Evolutionary conservation across 1,284 basidiomycete species (phyloP).

Genomic region (Microbotryomycetes sp.): DNA sequence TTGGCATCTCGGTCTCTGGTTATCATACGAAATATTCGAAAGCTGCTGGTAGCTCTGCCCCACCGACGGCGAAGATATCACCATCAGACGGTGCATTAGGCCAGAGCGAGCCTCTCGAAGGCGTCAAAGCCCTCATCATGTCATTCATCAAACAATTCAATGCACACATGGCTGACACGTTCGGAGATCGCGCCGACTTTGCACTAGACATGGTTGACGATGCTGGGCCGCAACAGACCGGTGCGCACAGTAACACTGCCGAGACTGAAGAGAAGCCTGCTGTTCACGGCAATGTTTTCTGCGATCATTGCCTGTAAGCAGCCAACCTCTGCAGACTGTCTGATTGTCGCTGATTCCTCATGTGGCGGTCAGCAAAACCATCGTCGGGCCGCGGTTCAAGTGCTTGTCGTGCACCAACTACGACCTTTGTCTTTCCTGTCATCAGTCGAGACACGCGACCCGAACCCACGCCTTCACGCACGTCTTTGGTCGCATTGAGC

Average conservation of each 20-base stretch:
- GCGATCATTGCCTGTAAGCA: slow-evolving; percentile 16
- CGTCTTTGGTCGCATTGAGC: slow-evolving; percentile 14
- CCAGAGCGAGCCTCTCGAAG: slow-evolving; percentile 32
- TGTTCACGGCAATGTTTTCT: slow-evolving; percentile 18
- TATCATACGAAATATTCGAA: background rate
- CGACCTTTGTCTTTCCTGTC: slow-evolving; percentile 51
- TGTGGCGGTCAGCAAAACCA: slow-evolving; percentile 32
- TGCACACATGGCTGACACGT: slow-evolving; percentile 47
- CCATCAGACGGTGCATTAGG: no score
- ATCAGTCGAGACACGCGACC: background rate
- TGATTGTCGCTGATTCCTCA: background rate
- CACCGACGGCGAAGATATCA: no score
- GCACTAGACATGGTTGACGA: background rate
- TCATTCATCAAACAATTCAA: slow-evolving; percentile 58
- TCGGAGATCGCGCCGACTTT: slow-evolving; percentile 42
- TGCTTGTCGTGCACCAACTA: slow-evolving; percentile 44
- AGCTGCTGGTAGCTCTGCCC: no score
- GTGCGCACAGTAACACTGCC: background rate
- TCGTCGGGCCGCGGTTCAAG: slow-evolving; percentile 35
- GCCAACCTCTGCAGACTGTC: background rate
- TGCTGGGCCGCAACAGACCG: background rate
- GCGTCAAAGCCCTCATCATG: slow-evolving; percentile 49
- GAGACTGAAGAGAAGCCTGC: background rate
- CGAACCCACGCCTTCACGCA: slow-evolving; percentile 6
- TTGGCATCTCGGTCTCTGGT: background rate